These are phyloP conservation scores for Neofusicoccum sp. DNA, from an alignment of 2,329 filamentous ascomycete species.

Conservation along the genomic window DNA sequence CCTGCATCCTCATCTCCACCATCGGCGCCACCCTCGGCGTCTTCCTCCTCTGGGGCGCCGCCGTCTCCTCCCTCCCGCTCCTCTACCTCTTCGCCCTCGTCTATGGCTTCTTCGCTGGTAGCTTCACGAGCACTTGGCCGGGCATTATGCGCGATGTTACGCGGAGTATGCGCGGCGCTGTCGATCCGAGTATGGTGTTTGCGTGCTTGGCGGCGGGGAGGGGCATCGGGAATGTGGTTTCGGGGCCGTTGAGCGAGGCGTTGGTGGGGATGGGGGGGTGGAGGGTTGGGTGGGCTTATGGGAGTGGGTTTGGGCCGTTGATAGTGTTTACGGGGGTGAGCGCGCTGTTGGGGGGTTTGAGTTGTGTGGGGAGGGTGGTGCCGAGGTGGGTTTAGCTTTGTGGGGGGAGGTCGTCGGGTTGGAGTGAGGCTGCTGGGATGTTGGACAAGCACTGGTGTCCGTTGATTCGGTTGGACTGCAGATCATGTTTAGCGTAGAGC, in stretches of 20 bases:
- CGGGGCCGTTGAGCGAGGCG: slow-evolving; percentile 50
- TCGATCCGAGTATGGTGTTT: slow-evolving; percentile 50
- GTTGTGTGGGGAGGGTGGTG: slow-evolving; percentile 25
- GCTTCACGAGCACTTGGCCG: slow-evolving; percentile 27
- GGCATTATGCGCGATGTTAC: slow-evolving; percentile 29
- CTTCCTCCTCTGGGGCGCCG: slow-evolving; percentile 50
- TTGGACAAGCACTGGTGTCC: no score
- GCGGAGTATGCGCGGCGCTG: slow-evolving; percentile 24
- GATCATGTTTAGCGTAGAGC: no score
- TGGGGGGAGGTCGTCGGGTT: background rate
- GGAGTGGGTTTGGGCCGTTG: slow-evolving; percentile 41
- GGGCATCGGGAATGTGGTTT: slow-evolving; percentile 51
- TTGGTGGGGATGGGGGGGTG: slow-evolving; percentile 32
- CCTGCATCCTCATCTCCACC: slow-evolving; percentile 43
- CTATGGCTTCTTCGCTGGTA: slow-evolving; percentile 38
- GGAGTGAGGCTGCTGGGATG: background rate
- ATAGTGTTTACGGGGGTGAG: slow-evolving; percentile 44
- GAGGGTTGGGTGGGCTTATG: slow-evolving; percentile 36
- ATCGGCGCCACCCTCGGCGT: slow-evolving; percentile 41
- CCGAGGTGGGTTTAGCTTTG: slow-evolving; percentile 21
- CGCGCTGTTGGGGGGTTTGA: slow-evolving; percentile 32
- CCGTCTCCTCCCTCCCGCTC: slow-evolving; percentile 30
- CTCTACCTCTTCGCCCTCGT: slow-evolving; percentile 35
- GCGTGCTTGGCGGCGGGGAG: slow-evolving; percentile 46
- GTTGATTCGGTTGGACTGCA: no score